A percentile compares a stretch with the other conserved stretches of the same genome.
These are phyloP conservation scores for Aquilaria malaccensis DNA, from an alignment of 345 rosid species.

Conservation along the genomic window DNA sequence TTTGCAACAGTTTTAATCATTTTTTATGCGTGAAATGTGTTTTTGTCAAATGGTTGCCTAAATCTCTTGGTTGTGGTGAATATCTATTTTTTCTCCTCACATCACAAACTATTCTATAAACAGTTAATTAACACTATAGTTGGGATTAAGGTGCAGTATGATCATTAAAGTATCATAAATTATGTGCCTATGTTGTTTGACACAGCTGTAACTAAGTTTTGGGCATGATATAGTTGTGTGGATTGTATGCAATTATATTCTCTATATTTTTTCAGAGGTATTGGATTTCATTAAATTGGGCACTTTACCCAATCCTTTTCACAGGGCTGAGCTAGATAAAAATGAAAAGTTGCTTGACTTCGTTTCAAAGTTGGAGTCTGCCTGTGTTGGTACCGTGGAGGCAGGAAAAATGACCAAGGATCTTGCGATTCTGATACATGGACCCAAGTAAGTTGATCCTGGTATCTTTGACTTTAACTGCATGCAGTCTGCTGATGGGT, in stretches of 20 bases:
- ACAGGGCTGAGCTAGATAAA: conserved; percentile 87
- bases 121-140: too few species aligned
- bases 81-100: too few species aligned
- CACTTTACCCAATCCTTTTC: background rate
- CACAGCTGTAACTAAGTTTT: background rate
- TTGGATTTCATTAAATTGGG: background rate
- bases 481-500: too few species aligned
- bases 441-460: conserved; percentile 55
- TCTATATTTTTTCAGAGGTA: background rate
- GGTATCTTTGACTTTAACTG: background rate
- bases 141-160: too few species aligned
- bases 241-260: background rate
- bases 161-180: too few species aligned
- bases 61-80: too few species aligned
- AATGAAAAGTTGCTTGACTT: conserved; percentile 66
- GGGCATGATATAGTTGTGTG: background rate
- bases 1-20: too few species aligned
- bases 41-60: too few species aligned
- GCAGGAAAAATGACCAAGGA: conserved; percentile 95
- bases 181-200: too few species aligned
- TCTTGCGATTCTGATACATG: conserved; percentile 78
- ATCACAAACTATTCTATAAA: too few species aligned
- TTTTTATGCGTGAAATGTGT: too few species aligned
- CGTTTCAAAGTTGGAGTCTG: conserved; percentile 72
- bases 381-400: conserved; percentile 84